Conservation (phyloP, 306 rosid species). For the Hippophae tibetana region DNA sequence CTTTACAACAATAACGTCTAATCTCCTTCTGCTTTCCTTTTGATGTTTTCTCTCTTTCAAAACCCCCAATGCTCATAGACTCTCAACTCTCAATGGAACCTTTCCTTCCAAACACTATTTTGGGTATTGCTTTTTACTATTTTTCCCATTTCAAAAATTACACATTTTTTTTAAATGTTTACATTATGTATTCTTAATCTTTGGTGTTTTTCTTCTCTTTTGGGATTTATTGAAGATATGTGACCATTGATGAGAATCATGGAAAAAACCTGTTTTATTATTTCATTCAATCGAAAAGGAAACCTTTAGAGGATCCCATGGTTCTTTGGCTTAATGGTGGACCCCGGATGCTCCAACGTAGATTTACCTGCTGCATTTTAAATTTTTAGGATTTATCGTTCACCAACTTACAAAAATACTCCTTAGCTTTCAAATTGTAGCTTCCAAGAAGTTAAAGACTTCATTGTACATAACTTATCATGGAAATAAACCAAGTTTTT, state of each 20-base stretch:
- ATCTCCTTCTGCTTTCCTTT: too few relatives aligned
- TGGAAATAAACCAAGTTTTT: too few relatives aligned
- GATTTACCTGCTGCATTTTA: too few relatives aligned
- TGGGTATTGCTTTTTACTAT: slow-evolving; percentile 26
- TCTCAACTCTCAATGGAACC: slow-evolving; percentile 14
- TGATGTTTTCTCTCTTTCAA: too few relatives aligned
- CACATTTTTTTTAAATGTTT: background rate
- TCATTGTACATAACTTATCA: too few relatives aligned
- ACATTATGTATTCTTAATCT: background rate
- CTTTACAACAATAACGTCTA: too few relatives aligned
- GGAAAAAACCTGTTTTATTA: slow-evolving; percentile 74
- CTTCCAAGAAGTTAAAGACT: too few relatives aligned
- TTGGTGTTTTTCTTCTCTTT: background rate
- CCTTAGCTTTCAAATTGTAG: too few relatives aligned
- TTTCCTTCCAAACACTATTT: slow-evolving; percentile 38
- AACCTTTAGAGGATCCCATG: slow-evolving; percentile 73
- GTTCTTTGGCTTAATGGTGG: slow-evolving; percentile 99
- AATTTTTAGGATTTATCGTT: too few relatives aligned
- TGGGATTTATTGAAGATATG: slow-evolving; percentile 31
- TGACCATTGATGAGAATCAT: slow-evolving; percentile 30
- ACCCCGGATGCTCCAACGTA: slow-evolving; percentile 79
- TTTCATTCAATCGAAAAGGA: slow-evolving; percentile 63
- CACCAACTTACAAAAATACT: too few relatives aligned
- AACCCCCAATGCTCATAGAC: too few relatives aligned
- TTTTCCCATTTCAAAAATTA: background rate